Evolutionary conservation across 2,329 filamentous ascomycete genomes (phyloP), one percentile per base, ranked within the genome.

Genomic region (Hypoxylon sp.): DNA sequence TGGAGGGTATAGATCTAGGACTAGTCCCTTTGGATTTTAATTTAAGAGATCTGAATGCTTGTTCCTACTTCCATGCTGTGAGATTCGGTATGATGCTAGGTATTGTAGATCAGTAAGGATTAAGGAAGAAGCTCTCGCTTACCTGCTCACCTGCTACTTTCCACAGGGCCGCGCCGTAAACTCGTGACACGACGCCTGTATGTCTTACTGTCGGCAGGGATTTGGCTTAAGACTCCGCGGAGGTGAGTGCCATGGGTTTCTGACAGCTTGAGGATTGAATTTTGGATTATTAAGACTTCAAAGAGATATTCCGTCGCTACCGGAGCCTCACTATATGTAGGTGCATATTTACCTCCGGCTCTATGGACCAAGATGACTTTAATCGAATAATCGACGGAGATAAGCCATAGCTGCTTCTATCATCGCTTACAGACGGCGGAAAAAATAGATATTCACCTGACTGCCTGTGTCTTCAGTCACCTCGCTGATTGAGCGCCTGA

Each of bases 1-100:
- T 61, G 46, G 63, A 46, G 56, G 45, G 60, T 14, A 43, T 43
- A 30, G 49, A 60, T 52, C 48, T 48, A n/a, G 41, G 19, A 13
- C 5, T 32, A n/a, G 48, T 59, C 52, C 10, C n/a, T 19, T 46
- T 21, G 41, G 13, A 34, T 46, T 14, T 41, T 34, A 32, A 17
- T 19, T 50, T 41, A 28, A 11, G n/a, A 30, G 60, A 46, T 28
- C 19, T 11, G n/a, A 48, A 28, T 19, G 45, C 43, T 14, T 41
- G 53, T 58, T 58, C 57, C 48, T 60, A 36, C 46, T 36, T 60
- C 25, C 45, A n/a, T n/a, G 45, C 9, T 17, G 43, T 17, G 43
- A 36, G 19, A 17, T 57, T 46, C 11, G 25, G 34, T 9, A 30
- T 30, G 28, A 30, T 30, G 28, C 5, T 30, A 9, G 28, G 25